Base-by-base conservation (phyloP, 305 asterid species). In the Fraxinus albicans region DNA sequence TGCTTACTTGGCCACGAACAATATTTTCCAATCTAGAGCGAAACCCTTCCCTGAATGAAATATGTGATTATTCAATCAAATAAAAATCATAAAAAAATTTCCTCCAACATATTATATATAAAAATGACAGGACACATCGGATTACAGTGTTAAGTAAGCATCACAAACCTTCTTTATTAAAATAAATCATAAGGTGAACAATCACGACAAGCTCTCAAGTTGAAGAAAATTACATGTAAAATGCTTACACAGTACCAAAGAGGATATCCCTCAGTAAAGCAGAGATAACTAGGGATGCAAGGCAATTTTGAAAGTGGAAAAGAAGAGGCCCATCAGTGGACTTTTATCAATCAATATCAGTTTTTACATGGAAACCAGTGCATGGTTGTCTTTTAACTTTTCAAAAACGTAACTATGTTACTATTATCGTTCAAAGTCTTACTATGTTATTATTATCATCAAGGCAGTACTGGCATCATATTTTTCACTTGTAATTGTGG, bases 11-110 rank as follows among this genome's bases (percentile, higher is more conserved):
- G 82, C 92, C 94, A 82, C 88, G 91, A 27, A 87, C 94, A 73
- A 88, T 85, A 84, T 85, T 91, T 84, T 91, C 98, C 90, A 89
- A 81, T 88, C 96, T 90, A 89, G 90, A 93, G 86, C 93, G 93
- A 84, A 93, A 90, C 82, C 96, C 98, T 85, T 95, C 98, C 93
- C 98, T 92, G 86, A 77, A 87, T 78, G 79, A 80, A 84, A 89
- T 69, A 42, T 84, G 31, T 0, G 40, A 40, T 23, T 76, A 79
- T 42, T 80, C 63, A 75, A 65, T 88, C 80, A 65, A 55, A 60
- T 70, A 47, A 84, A 77, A 77, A 77, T 79, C 42, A 82, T 72
- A 21, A 19, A 15, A 47, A 47, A 6, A 79, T 2, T 19, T 70
- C 73, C 50, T 25, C 35, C 73, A 9, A 3, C 73, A 53, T n/a